A percentile compares a stretch with the other conserved stretches of the same genome.
phyloP scores from a whole-genome alignment of 768 basidiomycete genomes.

The Hygrophoropsis aurantiaca region DNA sequence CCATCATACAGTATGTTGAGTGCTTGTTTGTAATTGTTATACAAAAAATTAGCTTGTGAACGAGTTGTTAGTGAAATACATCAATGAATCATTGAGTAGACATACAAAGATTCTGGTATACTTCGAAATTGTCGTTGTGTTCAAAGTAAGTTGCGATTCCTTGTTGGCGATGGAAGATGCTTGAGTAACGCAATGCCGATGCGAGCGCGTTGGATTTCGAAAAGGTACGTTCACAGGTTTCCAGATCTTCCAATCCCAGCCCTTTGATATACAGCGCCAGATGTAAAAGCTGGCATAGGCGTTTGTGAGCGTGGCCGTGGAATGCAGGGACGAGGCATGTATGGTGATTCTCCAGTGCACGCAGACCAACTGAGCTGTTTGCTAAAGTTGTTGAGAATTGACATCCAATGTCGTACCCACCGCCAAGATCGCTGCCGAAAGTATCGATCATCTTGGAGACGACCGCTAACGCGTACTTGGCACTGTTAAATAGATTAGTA shows the following conservation, averaged over 20 bases:
- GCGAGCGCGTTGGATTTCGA: slow-evolving; percentile 16
- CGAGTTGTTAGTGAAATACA: no score
- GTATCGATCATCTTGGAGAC: slow-evolving; percentile 7
- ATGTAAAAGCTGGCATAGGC: slow-evolving; percentile 16
- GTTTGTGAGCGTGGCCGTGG: slow-evolving; percentile 20
- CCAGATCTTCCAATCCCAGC: slow-evolving; percentile 20
- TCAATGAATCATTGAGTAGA: background rate
- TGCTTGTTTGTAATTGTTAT: no score
- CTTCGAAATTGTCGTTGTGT: background rate
- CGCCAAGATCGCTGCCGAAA: slow-evolving; percentile 6
- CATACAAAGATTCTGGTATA: no score
- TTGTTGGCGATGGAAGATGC: slow-evolving; percentile 19
- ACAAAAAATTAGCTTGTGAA: no score
- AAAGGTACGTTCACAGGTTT: slow-evolving; percentile 19
- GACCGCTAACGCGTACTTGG: slow-evolving; percentile 19
- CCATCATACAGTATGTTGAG: no score
- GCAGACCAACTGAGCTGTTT: slow-evolving; percentile 8
- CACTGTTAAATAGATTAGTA: slow-evolving; percentile 8
- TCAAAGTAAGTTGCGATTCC: slow-evolving; percentile 6
- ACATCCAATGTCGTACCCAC: no score
- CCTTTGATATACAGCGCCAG: slow-evolving; percentile 13
- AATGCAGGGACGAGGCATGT: slow-evolving; percentile 11
- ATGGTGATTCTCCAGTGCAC: no score
- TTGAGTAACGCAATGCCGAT: slow-evolving; percentile 8
- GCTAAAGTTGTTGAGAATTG: slow-evolving; percentile 12